phyloP scores from a whole-genome alignment of 176 grass and related monocot species.

The Musa acuminata region DNA sequence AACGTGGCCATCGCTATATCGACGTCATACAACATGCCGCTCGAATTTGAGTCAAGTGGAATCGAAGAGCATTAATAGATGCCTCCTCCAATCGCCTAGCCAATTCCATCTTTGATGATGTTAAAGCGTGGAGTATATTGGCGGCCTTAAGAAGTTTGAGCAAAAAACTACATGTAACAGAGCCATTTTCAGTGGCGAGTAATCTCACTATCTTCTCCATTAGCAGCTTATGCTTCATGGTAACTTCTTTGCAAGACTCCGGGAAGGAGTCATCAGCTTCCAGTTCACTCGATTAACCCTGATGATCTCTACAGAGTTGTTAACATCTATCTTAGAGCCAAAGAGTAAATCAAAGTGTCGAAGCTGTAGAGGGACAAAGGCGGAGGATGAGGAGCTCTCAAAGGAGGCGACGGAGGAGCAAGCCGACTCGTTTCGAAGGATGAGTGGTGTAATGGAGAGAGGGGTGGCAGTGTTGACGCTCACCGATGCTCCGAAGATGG shows the following conservation, averaged over 20 bases:
- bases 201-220: slow-evolving; percentile 84
- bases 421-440: slow-evolving; percentile 12
- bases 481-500: slow-evolving; percentile 58
- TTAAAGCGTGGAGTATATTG: slow-evolving; percentile 50
- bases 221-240: slow-evolving; percentile 44
- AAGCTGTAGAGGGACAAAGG: slow-evolving; percentile 39
- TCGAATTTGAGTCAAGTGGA: slow-evolving; percentile 39
- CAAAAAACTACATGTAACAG: slow-evolving; percentile 74
- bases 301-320: slow-evolving; percentile 74
- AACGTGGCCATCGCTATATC: slow-evolving; percentile 48
- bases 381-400: slow-evolving; percentile 61
- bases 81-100: slow-evolving; percentile 63
- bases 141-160: slow-evolving; percentile 83
- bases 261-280: neutral
- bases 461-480: slow-evolving; percentile 49
- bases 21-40: slow-evolving; percentile 53
- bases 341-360: slow-evolving; percentile 25
- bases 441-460: slow-evolving; percentile 27
- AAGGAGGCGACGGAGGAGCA: slow-evolving; percentile 30
- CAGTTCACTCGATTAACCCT: neutral
- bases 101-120: slow-evolving; percentile 57
- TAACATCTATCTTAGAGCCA: slow-evolving; percentile 52
- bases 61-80: slow-evolving; percentile 41
- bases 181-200: slow-evolving; percentile 47
- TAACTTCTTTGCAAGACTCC: slow-evolving; percentile 29